Evolutionary conservation across 2,329 filamentous ascomycete genomes (phyloP).

Genomic region (Xenoacremonium recifei): DNA sequence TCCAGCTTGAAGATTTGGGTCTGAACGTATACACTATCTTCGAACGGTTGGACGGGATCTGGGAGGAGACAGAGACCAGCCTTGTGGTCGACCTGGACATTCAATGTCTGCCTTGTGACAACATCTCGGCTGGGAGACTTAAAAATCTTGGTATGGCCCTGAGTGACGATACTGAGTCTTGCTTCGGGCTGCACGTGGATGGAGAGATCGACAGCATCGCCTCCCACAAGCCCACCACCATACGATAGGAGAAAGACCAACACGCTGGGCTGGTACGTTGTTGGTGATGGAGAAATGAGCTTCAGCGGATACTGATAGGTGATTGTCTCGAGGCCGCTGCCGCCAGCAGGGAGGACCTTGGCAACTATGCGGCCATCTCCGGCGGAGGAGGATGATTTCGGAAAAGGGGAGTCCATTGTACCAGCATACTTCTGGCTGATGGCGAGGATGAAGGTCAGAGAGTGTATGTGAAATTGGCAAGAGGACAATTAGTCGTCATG

Average conservation of each 20-base stretch:
- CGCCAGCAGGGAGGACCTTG: slow-evolving; percentile 66
- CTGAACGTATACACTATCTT: slow-evolving; percentile 80
- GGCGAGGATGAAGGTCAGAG: neutral
- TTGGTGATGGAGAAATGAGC: slow-evolving; percentile 76
- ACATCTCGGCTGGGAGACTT: slow-evolving; percentile 63
- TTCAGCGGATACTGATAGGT: slow-evolving; percentile 95
- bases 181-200: slow-evolving; percentile 64
- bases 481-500: too few species aligned
- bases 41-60: slow-evolving; percentile 91
- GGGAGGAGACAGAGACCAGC: slow-evolving; percentile 69
- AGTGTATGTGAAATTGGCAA: too few species aligned
- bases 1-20: slow-evolving; percentile 71
- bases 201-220: slow-evolving; percentile 74
- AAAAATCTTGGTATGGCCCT: slow-evolving; percentile 94
- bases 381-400: slow-evolving; percentile 67
- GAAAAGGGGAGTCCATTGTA: slow-evolving; percentile 68
- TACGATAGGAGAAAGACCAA: slow-evolving; percentile 91
- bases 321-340: slow-evolving; percentile 70
- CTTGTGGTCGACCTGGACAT: slow-evolving; percentile 47
- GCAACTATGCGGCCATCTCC: slow-evolving; percentile 79
- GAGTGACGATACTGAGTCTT: slow-evolving; percentile 65
- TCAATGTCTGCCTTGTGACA: slow-evolving; percentile 57
- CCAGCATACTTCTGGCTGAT: slow-evolving; percentile 11
- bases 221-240: slow-evolving; percentile 87
- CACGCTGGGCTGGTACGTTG: slow-evolving; percentile 63